phyloP scores from a whole-genome alignment of 2,329 filamentous ascomycete genomes.

The Verticillium albo-atrum region DNA sequence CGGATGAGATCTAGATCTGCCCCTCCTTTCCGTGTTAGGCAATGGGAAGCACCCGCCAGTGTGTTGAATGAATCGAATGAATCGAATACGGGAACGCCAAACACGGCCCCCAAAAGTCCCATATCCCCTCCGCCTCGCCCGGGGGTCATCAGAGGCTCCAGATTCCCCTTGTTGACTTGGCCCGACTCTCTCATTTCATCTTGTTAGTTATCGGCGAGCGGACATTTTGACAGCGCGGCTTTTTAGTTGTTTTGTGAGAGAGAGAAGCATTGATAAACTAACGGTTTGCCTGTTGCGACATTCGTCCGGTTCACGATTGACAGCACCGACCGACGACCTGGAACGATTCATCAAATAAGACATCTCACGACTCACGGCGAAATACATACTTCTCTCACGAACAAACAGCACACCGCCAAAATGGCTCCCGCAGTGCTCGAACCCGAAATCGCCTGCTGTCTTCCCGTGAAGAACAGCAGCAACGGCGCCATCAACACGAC shows the following conservation, averaged over 20 bases:
- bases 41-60: background rate
- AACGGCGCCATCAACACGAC: slow-evolving; percentile 1
- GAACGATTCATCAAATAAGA: too few relatives aligned
- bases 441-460: background rate
- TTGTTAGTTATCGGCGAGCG: background rate
- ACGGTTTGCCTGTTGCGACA: too few relatives aligned
- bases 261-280: background rate
- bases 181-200: background rate
- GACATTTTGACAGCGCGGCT: background rate
- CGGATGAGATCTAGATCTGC: background rate
- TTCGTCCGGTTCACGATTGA: background rate
- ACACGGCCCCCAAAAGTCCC: background rate
- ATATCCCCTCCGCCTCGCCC: background rate
- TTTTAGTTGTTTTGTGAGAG: background rate
- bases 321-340: background rate
- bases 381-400: background rate
- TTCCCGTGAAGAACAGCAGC: slow-evolving; percentile 22
- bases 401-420: background rate
- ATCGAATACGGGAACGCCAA: background rate
- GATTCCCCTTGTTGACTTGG: background rate
- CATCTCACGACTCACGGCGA: background rate
- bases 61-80: too few relatives aligned
- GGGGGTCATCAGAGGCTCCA: background rate
- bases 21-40: background rate
- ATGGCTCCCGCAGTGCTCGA: background rate